Evolutionary conservation across 345 rosid species (phyloP), one percentile per base, ranked within the genome.

Genomic region (Trapa bicornis): DNA sequence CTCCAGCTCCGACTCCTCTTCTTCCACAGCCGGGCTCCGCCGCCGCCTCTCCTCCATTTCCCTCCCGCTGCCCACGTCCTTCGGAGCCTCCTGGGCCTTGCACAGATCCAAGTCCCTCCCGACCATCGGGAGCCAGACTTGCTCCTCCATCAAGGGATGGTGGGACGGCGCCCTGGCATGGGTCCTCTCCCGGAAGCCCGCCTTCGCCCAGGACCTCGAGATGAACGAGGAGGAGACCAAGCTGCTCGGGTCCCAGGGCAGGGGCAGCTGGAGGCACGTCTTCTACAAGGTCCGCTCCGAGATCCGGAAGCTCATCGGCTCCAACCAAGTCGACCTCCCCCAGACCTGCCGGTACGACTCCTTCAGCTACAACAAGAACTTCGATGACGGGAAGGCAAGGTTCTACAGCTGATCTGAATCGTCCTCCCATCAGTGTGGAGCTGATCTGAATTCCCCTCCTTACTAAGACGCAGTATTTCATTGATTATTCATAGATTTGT

Each of bases 121-220:
- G 4, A 82, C 88, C 66, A 75, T 82, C 83, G 92, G 89, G 47
- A 82, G 79, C 3, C 69, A 78, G 63, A 87, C 86, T 0, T 85
- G 86, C 0, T 79, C 70, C 72, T 89, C 94, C 41, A 70, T 87
- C 17, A 78, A 82, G 73, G 81, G 81, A 67, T 93, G 98, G 92
- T 89, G 97, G 96, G 84, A 83, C 62, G 86, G 87, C 93, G 80
- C 89, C 39, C 84, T 96, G 84, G 76, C 89, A n/a, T 89, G 97
- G 96, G 76, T 93, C 76, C 78, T 93, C 16, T 84, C 96, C 7
- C 79, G 82, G 68, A 92, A 85, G 66, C 93, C 93, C 1, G 37
- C 74, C 0, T 87, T 92, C 69, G 91, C 89, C 0, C 65, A 81
- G 67, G 98, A 92, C 80, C 96, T 89, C 45, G 97, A 92, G 70